phyloP scores from a whole-genome alignment of 768 basidiomycete genomes.

The Tremella fuciformis region DNA sequence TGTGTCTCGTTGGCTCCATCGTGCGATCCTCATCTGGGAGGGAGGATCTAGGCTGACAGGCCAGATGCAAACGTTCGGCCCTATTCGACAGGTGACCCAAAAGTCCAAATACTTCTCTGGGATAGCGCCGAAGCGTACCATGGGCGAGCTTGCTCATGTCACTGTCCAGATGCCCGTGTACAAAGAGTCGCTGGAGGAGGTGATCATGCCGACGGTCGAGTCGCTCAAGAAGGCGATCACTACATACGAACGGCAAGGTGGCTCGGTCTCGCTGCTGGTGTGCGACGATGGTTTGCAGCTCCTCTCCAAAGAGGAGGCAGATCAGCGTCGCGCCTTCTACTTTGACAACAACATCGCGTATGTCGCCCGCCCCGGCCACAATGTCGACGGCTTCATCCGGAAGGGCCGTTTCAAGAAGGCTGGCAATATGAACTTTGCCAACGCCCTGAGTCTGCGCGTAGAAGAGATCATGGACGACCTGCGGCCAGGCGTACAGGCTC shows the following conservation, averaged over 20 bases:
- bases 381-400: slow-evolving; percentile 68
- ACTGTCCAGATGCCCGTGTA: slow-evolving; percentile 70
- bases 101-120: slow-evolving; percentile 77
- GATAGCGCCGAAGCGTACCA: slow-evolving; percentile 38
- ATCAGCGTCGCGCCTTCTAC: slow-evolving; percentile 70
- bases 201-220: slow-evolving; percentile 60
- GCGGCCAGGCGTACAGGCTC: slow-evolving; percentile 61
- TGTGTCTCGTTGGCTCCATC: slow-evolving; percentile 52
- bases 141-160: slow-evolving; percentile 41
- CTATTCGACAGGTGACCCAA: slow-evolving; percentile 78
- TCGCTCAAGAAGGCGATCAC: slow-evolving; percentile 83
- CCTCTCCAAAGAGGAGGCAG: slow-evolving; percentile 62
- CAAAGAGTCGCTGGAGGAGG: slow-evolving; percentile 54
- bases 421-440: slow-evolving; percentile 83
- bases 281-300: slow-evolving; percentile 81
- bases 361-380: slow-evolving; percentile 76
- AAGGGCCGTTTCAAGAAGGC: slow-evolving; percentile 77
- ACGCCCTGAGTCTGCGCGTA: slow-evolving; percentile 64
- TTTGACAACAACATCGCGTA: slow-evolving; percentile 69
- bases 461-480: slow-evolving; percentile 57
- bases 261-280: slow-evolving; percentile 71
- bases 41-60: neutral
- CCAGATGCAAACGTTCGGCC: slow-evolving; percentile 59
- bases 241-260: slow-evolving; percentile 81
- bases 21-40: slow-evolving; percentile 27